Conservation (phyloP, 345 rosid genomes). For the Eucalyptus cladocalyx region DNA sequence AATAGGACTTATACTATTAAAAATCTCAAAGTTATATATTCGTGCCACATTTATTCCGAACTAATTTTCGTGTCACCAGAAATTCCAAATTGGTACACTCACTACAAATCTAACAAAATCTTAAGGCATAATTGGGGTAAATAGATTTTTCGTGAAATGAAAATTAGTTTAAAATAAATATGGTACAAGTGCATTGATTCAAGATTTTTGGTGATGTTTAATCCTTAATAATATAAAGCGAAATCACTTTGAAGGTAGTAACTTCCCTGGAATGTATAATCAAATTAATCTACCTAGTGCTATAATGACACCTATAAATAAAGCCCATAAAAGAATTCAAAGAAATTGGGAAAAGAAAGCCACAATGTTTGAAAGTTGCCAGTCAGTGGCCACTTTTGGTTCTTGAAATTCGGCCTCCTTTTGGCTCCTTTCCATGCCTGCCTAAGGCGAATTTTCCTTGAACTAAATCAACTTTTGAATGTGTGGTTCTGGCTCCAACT, state of each 20-base stretch:
- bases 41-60: fast-evolving
- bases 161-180: not conserved
- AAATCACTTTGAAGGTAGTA: not conserved
- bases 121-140: not conserved
- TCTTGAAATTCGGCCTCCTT: not conserved
- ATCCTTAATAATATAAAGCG: not conserved
- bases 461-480: not conserved
- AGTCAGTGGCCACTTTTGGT: not conserved
- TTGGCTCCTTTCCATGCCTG: not conserved
- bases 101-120: not conserved
- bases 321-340: not conserved
- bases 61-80: not conserved
- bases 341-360: not conserved
- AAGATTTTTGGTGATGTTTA: not conserved
- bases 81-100: not conserved
- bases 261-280: not conserved
- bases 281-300: not conserved
- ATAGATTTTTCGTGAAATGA: not conserved
- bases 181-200: not conserved
- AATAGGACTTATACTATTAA: not conserved
- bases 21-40: fast-evolving
- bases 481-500: not conserved
- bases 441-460: not conserved
- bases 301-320: not conserved
- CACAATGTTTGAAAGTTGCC: not conserved